These are phyloP conservation scores for Barbarea vulgaris DNA, from an alignment of 345 rosid species.

Conservation along the genomic window DNA sequence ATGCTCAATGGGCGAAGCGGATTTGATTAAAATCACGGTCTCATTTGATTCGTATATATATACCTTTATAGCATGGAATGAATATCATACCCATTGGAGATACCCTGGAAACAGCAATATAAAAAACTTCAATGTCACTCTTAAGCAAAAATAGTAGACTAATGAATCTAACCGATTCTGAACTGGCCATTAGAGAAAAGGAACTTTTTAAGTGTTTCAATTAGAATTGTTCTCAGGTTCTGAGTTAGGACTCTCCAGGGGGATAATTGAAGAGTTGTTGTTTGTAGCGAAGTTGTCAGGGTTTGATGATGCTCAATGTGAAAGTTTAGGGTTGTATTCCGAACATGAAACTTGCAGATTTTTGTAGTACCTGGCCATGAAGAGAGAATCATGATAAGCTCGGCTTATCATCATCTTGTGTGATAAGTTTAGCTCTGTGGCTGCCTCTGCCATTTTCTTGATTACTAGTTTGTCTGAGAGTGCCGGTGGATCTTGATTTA, in stretches of 20 bases:
- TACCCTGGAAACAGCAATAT: conserved; percentile 52
- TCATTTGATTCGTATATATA: neutral
- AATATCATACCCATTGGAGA: conserved; percentile 98
- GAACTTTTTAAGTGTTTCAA: neutral
- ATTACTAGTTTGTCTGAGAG: conserved; percentile 66
- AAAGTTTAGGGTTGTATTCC: neutral
- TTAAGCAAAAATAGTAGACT: conserved; percentile 6
- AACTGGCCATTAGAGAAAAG: neutral
- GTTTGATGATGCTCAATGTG: neutral
- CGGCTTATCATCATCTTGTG: conserved; percentile 89
- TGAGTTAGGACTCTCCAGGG: neutral
- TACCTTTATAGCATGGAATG: conserved; percentile 97
- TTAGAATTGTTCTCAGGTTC: neutral
- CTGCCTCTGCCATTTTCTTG: conserved; percentile 67
- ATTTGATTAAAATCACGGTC: neutral
- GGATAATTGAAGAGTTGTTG: neutral
- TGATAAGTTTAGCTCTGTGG: conserved; percentile 68
- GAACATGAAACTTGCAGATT: neutral
- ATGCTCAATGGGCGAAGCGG: neutral
- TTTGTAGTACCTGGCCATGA: conserved; percentile 84
- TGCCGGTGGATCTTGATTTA: conserved; percentile 97
- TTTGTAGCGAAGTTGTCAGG: neutral
- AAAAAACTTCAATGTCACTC: conserved; percentile 17
- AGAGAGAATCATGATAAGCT: conserved; percentile 95
- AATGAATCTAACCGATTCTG: neutral